Base-by-base conservation (phyloP, 768 basidiomycete species). In the Strobilomyces dryophilus region DNA sequence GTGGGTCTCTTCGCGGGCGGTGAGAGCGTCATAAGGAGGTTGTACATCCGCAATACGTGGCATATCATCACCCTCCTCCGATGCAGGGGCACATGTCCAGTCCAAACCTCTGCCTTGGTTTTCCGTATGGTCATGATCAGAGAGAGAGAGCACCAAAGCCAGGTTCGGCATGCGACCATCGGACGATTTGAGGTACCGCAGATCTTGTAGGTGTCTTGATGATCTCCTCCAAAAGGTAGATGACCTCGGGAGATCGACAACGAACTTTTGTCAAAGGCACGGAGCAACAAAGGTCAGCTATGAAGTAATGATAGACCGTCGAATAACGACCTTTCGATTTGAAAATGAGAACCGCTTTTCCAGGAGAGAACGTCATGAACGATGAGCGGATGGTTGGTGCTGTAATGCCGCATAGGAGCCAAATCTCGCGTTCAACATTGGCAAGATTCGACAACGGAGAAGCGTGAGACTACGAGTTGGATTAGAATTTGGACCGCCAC, bases 181-280 rank as follows among this genome's bases (percentile, higher is more conserved):
- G 11, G 21, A 43, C n/a, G 59, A n/a, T n/a, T 35, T 29, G 31
- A 61, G 40, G 42, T 44, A 29, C 18, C 29, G 47, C 14, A 58
- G 2, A 15, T 34, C 42, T 11, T 5, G 49, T 9, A 58, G 42
- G 10, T 14, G 27, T 3, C 41, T 36, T 1, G 61, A 37, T 1
- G 11, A 34, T 1, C 34, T 18, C 9, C 17, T 51, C 60, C 55
- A 62, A 21, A 61, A 49, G 3, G 18, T 8, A 1, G 35, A 20
- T 5, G 26, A 29, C 14, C 6, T 18, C 2, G 35, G 35, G n/a
- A 27, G 27, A 1, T 5, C 2, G 27, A 35, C 29, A 51, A 8
- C 37, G 35, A 21, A 62, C 5, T 4, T 53, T 11, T 15, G 31
- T 17, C 8, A 47, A 29, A n/a, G 51, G 41, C 1, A 53, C 15